Conservation (phyloP, 306 rosid species). For the Trifolium dubium region DNA sequence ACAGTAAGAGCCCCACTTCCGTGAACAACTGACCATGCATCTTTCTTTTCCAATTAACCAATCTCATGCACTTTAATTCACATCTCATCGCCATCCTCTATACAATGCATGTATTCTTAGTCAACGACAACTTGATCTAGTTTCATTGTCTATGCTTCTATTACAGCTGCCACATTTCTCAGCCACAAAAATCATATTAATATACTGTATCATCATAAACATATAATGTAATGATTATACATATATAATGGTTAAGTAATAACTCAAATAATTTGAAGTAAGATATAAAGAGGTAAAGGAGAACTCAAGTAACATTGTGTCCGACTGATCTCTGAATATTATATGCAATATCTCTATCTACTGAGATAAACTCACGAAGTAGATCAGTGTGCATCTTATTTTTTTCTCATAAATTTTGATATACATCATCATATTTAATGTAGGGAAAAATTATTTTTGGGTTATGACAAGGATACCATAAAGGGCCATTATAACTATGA, state of each 20-base stretch:
- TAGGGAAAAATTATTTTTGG: neutral
- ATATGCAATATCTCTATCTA: too few species aligned
- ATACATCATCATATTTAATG: neutral
- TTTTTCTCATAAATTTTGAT: too few species aligned
- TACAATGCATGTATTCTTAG: neutral
- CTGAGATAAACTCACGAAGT: too few species aligned
- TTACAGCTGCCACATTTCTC: constrained; percentile 23
- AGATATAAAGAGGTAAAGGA: too few species aligned
- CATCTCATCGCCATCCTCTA: neutral
- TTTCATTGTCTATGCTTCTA: neutral
- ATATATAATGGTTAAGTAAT: too few species aligned
- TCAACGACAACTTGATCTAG: constrained; percentile 2
- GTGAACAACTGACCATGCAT: constrained; percentile 4
- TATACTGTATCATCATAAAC: neutral
- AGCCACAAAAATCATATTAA: neutral
- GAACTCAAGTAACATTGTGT: too few species aligned
- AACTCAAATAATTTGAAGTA: too few species aligned
- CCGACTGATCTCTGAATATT: too few species aligned
- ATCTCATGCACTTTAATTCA: constrained; percentile 22
- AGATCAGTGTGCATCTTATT: too few species aligned
- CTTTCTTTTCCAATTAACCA: neutral
- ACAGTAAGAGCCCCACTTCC: neutral
- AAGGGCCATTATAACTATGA: neutral
- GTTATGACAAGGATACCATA: neutral
- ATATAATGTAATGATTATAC: too few species aligned